Percentiles rank a stretch among this genome's conserved stretches.
These are phyloP conservation scores for Globisporangium nunn DNA, from an alignment of 352 stramenopile species.

Conservation along the genomic window DNA sequence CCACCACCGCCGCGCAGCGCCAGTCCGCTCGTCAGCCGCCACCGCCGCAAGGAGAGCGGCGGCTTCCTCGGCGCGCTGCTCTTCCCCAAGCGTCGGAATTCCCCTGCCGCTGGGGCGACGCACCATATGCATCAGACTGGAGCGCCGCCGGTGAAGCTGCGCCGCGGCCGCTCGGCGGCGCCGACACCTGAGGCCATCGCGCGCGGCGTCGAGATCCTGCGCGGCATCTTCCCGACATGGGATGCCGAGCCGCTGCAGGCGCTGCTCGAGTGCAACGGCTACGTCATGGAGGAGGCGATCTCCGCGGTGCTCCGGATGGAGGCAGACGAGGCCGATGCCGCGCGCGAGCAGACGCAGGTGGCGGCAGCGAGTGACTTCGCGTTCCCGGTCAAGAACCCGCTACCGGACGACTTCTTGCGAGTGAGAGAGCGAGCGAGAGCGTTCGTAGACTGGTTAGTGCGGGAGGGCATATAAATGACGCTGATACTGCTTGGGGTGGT, in stretches of 20 bases:
- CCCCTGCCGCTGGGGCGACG: not conserved
- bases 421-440: constrained; percentile 19
- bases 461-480: not conserved
- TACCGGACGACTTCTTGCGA: constrained; percentile 74
- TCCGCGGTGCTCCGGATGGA: constrained; percentile 75
- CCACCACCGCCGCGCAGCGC: constrained; percentile 3
- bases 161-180: constrained; percentile 4
- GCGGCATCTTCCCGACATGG: constrained; percentile 81
- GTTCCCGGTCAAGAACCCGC: constrained; percentile 59
- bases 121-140: constrained; percentile 1
- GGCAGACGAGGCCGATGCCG: constrained; percentile 20
- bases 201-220: constrained; percentile 61
- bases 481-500: not conserved
- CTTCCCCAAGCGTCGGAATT: constrained; percentile 13
- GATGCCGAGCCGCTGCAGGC: constrained; percentile 55
- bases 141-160: not conserved
- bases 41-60: constrained; percentile 9
- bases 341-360: not conserved
- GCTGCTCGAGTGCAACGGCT: constrained; percentile 68
- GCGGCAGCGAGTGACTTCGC: constrained; percentile 3
- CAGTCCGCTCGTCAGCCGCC: constrained; percentile 8
- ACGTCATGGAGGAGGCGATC: constrained; percentile 80
- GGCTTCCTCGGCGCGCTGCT: constrained; percentile 13
- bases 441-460: not conserved
- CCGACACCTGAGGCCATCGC: constrained; percentile 41